Conservation (phyloP, 305 asterid genomes). For the Andrographis paniculata region DNA sequence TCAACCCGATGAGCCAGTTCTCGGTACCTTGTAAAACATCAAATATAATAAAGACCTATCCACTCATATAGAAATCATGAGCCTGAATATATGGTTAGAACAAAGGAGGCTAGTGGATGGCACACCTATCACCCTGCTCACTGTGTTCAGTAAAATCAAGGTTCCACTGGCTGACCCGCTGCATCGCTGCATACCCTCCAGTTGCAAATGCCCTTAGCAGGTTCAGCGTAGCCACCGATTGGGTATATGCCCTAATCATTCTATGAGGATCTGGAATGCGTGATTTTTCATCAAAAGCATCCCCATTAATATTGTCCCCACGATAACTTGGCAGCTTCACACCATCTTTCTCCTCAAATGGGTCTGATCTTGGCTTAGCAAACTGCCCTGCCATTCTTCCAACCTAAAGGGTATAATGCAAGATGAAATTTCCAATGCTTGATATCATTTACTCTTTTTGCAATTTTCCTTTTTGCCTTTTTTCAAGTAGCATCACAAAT, state of each 20-base stretch:
- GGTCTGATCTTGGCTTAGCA: constrained; percentile 84
- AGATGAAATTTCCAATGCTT: constrained; percentile 5
- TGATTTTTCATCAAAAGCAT: constrained; percentile 69
- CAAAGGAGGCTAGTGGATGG: neutral
- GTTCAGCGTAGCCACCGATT: constrained; percentile 77
- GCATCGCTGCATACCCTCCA: constrained; percentile 93
- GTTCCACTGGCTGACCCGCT: constrained; percentile 86
- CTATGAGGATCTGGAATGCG: constrained; percentile 77
- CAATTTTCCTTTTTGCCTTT: neutral
- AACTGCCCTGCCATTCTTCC: constrained; percentile 97
- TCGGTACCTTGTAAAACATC: constrained; percentile 27
- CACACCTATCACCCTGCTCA: constrained; percentile 84
- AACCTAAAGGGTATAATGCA: constrained; percentile 36
- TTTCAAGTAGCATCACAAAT: neutral
- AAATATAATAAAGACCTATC: constrained; percentile 6
- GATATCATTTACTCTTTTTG: no score
- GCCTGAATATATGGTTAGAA: neutral
- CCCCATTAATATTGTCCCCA: constrained; percentile 82
- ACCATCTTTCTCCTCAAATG: constrained; percentile 74
- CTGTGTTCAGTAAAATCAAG: constrained; percentile 79
- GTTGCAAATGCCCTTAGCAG: constrained; percentile 85
- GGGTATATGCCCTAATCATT: constrained; percentile 74
- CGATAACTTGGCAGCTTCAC: constrained; percentile 87
- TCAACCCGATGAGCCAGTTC: constrained; percentile 39
- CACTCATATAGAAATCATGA: neutral